Conservation (phyloP, 2,329 filamentous ascomycete species). For the Penicillium sp. region DNA sequence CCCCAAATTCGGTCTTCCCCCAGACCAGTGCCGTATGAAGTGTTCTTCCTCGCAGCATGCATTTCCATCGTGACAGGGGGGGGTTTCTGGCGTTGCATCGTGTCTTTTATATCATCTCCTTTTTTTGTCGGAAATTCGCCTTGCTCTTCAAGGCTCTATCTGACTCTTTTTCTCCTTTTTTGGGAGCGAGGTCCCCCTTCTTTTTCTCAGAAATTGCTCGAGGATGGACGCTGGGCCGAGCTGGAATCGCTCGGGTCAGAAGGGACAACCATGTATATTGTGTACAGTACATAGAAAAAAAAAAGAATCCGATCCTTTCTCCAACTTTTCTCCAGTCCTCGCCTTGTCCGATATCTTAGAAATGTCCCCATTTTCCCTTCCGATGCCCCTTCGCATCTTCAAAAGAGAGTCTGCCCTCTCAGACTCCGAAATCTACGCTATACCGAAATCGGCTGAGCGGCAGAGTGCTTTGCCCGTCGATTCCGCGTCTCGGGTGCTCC, state of each 20-base stretch:
- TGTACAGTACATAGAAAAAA: slow-evolving; percentile 29
- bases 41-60: slow-evolving; percentile 16
- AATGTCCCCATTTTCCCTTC: no score
- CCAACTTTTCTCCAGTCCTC: no score
- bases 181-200: no score
- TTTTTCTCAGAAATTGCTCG: slow-evolving; percentile 5
- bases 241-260: background rate
- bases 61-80: slow-evolving; percentile 22
- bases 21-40: slow-evolving; percentile 1
- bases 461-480: slow-evolving; percentile 15
- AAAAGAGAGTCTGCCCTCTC: no score
- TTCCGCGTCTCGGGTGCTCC: background rate
- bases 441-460: slow-evolving; percentile 1
- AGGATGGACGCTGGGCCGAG: slow-evolving; percentile 1
- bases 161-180: background rate
- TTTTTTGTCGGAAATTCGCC: background rate
- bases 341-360: no score
- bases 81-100: slow-evolving; percentile 27
- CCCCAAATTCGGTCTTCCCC: background rate
- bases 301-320: slow-evolving; percentile 12
- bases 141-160: slow-evolving; percentile 13
- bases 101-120: slow-evolving; percentile 12
- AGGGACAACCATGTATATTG: slow-evolving; percentile 22
- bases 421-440: background rate
- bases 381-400: no score